Percentiles rank a stretch among this genome's conserved stretches.
Evolutionary conservation across 352 stramenopile species (phyloP).

Genomic region (Thraustochytrium striatum): DNA sequence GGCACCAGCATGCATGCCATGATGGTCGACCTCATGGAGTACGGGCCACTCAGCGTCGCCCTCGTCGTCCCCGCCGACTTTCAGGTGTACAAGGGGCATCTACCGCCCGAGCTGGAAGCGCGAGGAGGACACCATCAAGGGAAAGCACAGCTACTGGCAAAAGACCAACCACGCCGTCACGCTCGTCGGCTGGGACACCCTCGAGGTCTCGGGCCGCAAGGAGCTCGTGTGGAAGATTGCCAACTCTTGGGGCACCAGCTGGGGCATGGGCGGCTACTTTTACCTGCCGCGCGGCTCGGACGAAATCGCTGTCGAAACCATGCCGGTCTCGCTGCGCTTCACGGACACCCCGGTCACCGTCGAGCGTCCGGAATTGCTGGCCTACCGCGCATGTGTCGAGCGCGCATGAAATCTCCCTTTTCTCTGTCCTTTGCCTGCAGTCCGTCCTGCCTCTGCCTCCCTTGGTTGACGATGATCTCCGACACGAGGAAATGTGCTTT

Average conservation of each 20-base stretch:
- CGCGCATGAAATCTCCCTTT: background rate
- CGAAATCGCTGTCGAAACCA: slow-evolving; percentile 24
- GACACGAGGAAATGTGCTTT: too few species aligned
- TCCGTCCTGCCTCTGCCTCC: too few species aligned
- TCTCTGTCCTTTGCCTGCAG: too few species aligned
- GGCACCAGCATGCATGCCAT: background rate
- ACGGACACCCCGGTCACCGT: background rate
- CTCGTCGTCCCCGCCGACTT: slow-evolving; percentile 9
- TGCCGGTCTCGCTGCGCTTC: slow-evolving; percentile 6
- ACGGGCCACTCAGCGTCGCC: slow-evolving; percentile 10
- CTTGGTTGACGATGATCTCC: too few species aligned
- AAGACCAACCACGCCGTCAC: slow-evolving; percentile 72
- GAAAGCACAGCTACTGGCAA: slow-evolving; percentile 21
- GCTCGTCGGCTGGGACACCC: slow-evolving; percentile 71
- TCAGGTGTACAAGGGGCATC: slow-evolving; percentile 24
- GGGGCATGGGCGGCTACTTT: slow-evolving; percentile 86
- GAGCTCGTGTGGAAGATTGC: slow-evolving; percentile 76
- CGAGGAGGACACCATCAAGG: background rate
- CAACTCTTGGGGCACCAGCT: slow-evolving; percentile 85
- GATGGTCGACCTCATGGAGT: slow-evolving; percentile 36
- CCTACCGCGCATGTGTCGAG: background rate
- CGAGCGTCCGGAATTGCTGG: background rate
- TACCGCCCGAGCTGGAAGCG: background rate
- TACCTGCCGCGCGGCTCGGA: slow-evolving; percentile 80
- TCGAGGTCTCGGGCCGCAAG: slow-evolving; percentile 72